Evolutionary conservation across 208 protist species (phyloP).

Genomic region (Crithidia expoeki): DNA sequence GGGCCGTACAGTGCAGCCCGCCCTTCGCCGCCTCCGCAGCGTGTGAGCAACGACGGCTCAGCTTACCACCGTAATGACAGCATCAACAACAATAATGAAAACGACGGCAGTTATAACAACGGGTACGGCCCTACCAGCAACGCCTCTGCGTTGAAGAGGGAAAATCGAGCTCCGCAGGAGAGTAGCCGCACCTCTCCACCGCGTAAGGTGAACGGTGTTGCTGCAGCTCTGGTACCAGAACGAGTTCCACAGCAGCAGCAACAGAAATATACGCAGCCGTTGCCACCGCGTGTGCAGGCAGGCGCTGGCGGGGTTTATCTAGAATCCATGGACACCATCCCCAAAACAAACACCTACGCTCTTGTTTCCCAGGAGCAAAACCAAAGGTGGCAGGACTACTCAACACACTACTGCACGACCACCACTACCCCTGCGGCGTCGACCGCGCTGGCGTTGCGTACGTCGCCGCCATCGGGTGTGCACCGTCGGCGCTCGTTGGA

Average conservation of each 20-base stretch:
- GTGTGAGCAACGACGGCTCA: not conserved
- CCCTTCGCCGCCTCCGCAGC: conserved; percentile 2
- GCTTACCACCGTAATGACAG: too few relatives aligned
- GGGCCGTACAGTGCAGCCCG: conserved; percentile 7
- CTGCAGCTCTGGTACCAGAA: not conserved
- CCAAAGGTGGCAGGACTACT: not conserved
- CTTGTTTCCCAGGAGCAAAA: not conserved
- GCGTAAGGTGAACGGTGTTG: not conserved
- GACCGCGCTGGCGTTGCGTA: conserved; percentile 9
- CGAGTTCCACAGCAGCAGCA: conserved; percentile 2
- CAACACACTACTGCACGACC: not conserved
- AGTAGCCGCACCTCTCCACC: not conserved
- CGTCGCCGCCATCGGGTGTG: not conserved
- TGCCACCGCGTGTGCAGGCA: conserved; percentile 5
- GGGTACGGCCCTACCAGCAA: too few relatives aligned
- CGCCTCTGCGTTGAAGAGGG: not conserved
- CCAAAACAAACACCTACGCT: not conserved
- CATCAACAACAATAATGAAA: not conserved
- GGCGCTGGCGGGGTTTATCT: conserved; percentile 4
- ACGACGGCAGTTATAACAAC: not conserved
- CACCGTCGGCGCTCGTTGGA: not conserved
- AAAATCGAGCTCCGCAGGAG: not conserved
- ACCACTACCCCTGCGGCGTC: not conserved
- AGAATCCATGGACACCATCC: conserved; percentile 16
- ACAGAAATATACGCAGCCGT: conserved; percentile 1